Conservation (phyloP, 1,284 basidiomycete genomes). For the Rhodotorula sp. region DNA sequence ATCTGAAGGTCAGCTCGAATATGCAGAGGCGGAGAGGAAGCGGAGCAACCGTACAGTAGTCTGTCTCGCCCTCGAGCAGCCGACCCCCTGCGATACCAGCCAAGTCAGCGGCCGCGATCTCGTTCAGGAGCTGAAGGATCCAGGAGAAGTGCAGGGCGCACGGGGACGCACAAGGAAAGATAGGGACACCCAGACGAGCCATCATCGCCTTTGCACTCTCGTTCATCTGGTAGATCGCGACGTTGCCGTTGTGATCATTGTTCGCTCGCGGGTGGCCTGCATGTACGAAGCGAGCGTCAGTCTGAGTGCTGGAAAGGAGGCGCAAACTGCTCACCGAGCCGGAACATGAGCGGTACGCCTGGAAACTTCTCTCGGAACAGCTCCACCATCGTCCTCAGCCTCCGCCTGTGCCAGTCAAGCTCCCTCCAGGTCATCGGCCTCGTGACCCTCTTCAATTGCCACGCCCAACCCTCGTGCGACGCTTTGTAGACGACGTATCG, state of each 20-base stretch:
- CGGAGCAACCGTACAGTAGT: neutral
- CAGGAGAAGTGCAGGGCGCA: no score
- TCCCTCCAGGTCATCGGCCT: neutral
- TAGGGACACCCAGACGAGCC: neutral
- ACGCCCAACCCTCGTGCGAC: neutral
- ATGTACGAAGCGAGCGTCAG: no score
- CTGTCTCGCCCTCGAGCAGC: neutral
- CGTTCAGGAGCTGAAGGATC: neutral
- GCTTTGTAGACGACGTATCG: slow-evolving; percentile 3
- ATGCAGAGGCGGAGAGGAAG: no score
- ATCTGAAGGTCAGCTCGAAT: neutral
- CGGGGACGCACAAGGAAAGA: neutral
- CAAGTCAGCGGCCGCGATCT: no score
- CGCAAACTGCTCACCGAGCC: neutral
- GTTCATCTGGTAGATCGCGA: slow-evolving; percentile 8
- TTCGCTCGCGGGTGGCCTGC: neutral
- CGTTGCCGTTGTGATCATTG: neutral
- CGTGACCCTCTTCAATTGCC: neutral
- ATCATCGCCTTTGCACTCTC: neutral
- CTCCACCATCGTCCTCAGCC: neutral
- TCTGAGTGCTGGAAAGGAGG: no score
- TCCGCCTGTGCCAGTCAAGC: neutral
- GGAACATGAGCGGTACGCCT: neutral
- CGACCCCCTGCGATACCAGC: neutral
- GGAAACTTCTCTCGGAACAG: neutral